Percentiles rank a stretch among this genome's conserved stretches.
phyloP scores from a whole-genome alignment of 2,329 filamentous ascomycete species.

The Arachnomyces sp. region DNA sequence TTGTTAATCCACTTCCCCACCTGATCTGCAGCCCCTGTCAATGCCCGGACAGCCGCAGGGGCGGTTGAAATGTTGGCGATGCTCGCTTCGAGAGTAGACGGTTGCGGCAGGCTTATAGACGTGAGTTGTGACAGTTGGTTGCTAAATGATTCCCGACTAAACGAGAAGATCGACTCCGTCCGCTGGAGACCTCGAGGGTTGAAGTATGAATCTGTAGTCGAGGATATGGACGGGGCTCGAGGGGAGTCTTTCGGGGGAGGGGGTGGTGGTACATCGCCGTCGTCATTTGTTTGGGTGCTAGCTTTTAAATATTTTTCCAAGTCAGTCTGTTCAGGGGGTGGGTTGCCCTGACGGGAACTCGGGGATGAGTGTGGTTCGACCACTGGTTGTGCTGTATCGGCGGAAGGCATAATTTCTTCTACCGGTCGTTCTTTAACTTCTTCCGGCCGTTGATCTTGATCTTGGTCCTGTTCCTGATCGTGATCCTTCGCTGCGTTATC shows the following conservation, averaged over 20 bases:
- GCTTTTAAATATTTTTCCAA: constrained; percentile 35
- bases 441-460: too few species aligned
- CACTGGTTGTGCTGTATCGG: too few species aligned
- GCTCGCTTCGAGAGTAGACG: constrained; percentile 70
- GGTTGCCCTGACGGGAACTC: neutral
- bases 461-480: too few species aligned
- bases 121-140: constrained; percentile 90
- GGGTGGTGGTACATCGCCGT: constrained; percentile 20
- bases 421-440: too few species aligned
- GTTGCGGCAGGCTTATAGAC: constrained; percentile 78
- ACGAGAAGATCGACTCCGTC: constrained; percentile 82
- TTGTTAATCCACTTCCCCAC: constrained; percentile 92
- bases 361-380: too few species aligned
- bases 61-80: constrained; percentile 80
- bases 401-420: too few species aligned
- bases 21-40: constrained; percentile 82
- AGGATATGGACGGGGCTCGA: constrained; percentile 18
- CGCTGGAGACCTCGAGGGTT: constrained; percentile 46
- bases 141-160: constrained; percentile 85
- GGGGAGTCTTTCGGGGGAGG: constrained; percentile 31
- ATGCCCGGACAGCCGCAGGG: constrained; percentile 69
- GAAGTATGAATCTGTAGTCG: constrained; percentile 34
- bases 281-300: constrained; percentile 24
- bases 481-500: too few species aligned
- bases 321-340: constrained; percentile 26